These are phyloP conservation scores for Zygosaccharomyces sapae DNA, from an alignment of 1,139 yeast species.

Conservation along the genomic window DNA sequence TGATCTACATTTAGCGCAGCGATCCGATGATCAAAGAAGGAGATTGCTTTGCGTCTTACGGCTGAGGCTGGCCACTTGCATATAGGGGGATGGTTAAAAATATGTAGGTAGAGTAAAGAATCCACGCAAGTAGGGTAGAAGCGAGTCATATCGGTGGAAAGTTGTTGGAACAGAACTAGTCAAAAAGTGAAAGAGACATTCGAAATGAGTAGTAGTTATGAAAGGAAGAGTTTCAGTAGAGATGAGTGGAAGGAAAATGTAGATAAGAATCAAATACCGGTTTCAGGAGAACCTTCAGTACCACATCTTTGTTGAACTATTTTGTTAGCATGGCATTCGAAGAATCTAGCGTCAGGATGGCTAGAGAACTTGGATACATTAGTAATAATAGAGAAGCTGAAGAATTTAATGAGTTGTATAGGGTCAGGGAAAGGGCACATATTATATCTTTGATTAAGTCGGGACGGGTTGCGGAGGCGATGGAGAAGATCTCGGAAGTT, in stretches of 20 bases:
- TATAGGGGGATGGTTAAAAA: background rate
- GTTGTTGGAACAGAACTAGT: too few relatives aligned
- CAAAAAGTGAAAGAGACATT: background rate
- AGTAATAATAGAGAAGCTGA: constrained; percentile 26
- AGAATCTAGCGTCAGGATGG: constrained; percentile 33
- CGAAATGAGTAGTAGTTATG: constrained; percentile 12
- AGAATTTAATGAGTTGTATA: constrained; percentile 29
- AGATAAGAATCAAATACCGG: constrained; percentile 17
- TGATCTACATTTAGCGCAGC: constrained; percentile 6
- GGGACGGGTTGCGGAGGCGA: constrained; percentile 30
- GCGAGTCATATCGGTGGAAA: too few relatives aligned
- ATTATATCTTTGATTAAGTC: constrained; percentile 29
- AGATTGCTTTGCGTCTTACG: background rate
- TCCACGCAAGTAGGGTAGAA: too few relatives aligned
- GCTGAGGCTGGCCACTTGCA: constrained; percentile 4
- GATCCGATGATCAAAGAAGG: constrained; percentile 5
- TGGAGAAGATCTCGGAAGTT: constrained; percentile 25
- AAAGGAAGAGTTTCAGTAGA: constrained; percentile 23
- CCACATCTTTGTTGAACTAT: constrained; percentile 32
- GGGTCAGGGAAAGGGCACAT: constrained; percentile 28
- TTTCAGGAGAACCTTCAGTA: constrained; percentile 24
- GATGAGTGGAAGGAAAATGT: constrained; percentile 32
- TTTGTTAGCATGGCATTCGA: constrained; percentile 34
- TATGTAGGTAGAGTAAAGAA: background rate
- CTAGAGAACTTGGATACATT: constrained; percentile 29